These are phyloP conservation scores for Pseudogymnoascus sp. DNA, from an alignment of 2,329 filamentous ascomycete species.

Conservation along the genomic window DNA sequence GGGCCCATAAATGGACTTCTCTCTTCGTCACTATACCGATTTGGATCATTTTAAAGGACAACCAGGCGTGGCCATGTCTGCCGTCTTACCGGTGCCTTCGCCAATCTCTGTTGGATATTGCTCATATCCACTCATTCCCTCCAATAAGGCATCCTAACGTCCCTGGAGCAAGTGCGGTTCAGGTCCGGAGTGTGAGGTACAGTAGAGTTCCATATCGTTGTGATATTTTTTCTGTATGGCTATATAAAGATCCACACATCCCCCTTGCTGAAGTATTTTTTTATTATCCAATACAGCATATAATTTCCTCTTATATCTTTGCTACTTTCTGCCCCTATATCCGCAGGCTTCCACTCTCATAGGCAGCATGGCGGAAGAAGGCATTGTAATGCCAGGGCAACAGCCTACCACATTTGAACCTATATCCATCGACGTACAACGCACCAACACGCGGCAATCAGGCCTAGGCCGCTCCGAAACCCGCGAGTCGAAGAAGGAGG, in stretches of 20 bases:
- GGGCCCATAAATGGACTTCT: neutral
- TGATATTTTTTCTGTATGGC: neutral
- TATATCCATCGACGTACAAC: neutral
- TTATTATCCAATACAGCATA: neutral
- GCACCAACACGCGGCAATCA: conserved; percentile 7
- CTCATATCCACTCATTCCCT: neutral
- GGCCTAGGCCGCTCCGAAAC: neutral
- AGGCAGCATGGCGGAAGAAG: conserved; percentile 8
- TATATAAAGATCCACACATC: conserved; percentile 2
- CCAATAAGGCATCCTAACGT: neutral
- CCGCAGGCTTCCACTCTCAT: neutral
- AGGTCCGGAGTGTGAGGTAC: neutral
- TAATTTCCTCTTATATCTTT: neutral
- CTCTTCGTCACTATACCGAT: neutral
- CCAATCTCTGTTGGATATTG: neutral
- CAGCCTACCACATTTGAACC: neutral
- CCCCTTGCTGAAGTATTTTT: neutral
- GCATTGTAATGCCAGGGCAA: conserved; percentile 3
- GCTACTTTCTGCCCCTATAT: neutral
- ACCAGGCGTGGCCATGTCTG: neutral
- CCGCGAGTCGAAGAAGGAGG: neutral
- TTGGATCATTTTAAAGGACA: neutral
- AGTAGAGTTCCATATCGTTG: neutral
- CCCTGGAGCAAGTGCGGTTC: neutral
- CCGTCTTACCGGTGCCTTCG: neutral